Evolutionary conservation across 2,329 filamentous ascomycete genomes (phyloP).

Genomic region (Fusarium domesticum): DNA sequence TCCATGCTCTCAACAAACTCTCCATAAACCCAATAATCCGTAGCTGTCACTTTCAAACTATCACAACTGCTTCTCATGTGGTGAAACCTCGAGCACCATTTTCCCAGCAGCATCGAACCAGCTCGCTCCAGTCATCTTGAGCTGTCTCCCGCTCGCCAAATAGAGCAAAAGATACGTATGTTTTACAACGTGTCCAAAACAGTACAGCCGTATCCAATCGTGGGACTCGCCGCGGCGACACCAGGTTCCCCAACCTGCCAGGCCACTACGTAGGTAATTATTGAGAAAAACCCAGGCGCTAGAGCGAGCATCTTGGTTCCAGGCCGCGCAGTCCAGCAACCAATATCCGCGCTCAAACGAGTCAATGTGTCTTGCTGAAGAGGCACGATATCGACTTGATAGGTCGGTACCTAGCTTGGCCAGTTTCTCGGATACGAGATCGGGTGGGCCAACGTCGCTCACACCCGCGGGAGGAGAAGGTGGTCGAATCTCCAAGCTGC

Average conservation of each 20-base stretch:
- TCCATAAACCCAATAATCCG: background rate
- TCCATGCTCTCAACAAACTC: background rate
- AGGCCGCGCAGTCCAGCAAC: conserved; percentile 58
- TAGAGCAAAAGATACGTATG: conserved; percentile 76
- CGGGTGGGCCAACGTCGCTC: conserved; percentile 42
- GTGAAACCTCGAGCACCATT: conserved; percentile 43
- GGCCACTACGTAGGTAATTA: conserved; percentile 56
- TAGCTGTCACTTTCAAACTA: background rate
- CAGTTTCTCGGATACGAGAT: conserved; percentile 58
- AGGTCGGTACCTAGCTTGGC: conserved; percentile 50
- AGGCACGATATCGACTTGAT: conserved; percentile 52
- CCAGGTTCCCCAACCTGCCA: conserved; percentile 66
- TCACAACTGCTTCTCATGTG: conserved; percentile 20
- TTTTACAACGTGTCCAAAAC: conserved; percentile 71
- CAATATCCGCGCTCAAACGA: conserved; percentile 76
- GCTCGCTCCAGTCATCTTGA: conserved; percentile 54
- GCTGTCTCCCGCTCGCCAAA: conserved; percentile 62
- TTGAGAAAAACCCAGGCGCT: conserved; percentile 61
- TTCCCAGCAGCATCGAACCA: conserved; percentile 67
- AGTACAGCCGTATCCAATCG: conserved; percentile 62
- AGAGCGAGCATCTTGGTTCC: conserved; percentile 47
- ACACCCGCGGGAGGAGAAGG: conserved; percentile 51
- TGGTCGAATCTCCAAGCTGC: conserved; percentile 50
- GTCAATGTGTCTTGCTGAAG: conserved; percentile 33
- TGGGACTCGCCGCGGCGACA: conserved; percentile 44